Evolutionary conservation across 805 yeast species (phyloP).

Genomic region (Monosporozyma solicola): DNA sequence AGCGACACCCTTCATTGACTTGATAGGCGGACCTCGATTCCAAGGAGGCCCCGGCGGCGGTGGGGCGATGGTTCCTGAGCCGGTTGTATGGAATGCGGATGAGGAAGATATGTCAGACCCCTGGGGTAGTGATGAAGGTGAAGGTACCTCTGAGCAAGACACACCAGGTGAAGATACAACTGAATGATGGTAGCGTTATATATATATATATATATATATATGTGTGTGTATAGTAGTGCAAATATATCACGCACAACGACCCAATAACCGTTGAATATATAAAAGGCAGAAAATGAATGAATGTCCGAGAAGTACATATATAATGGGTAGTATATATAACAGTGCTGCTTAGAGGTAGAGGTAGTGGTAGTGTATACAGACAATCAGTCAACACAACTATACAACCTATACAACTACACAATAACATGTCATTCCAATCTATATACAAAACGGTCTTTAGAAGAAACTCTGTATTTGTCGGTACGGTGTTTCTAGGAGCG

Average conservation of each 20-base stretch:
- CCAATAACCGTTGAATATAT: neutral
- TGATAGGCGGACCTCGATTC: slow-evolving; percentile 6
- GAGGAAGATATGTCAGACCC: neutral
- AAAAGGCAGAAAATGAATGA: neutral
- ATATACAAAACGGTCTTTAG: slow-evolving; percentile 64
- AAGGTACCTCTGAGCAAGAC: no score
- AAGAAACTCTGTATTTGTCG: slow-evolving; percentile 86
- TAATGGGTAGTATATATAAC: neutral
- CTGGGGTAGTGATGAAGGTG: no score
- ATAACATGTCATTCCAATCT: slow-evolving; percentile 31
- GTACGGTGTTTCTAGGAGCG: slow-evolving; percentile 73
- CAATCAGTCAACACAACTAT: neutral
- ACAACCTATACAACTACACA: neutral
- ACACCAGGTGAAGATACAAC: neutral
- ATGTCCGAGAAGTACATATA: neutral
- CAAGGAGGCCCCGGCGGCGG: neutral
- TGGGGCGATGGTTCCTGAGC: neutral
- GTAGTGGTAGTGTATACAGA: neutral
- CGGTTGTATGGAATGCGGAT: neutral
- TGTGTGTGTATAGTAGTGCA: neutral
- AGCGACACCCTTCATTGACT: slow-evolving; percentile 16
- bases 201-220: neutral
- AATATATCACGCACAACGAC: neutral
- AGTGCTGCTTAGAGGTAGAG: no score
- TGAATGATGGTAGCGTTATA: neutral